Base-by-base conservation (phyloP, 163 green algal species). In the Coccomyxa subellipsoidea region DNA sequence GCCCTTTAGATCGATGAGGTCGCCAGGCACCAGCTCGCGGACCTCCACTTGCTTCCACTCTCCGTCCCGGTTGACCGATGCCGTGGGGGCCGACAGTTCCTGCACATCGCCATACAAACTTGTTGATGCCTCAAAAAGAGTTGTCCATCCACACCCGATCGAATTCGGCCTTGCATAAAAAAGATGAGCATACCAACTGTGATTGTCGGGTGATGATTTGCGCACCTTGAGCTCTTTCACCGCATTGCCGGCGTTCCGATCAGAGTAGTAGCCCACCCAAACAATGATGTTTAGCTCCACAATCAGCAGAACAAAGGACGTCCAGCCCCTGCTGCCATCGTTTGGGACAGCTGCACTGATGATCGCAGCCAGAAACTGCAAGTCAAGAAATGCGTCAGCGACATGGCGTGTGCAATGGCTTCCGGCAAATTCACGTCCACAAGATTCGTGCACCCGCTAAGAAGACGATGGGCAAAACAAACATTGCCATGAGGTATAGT, bases 11-110 rank as follows among this genome's bases (percentile, higher is more conserved):
- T 79, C 47, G 9, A 92, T 82, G 27, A 92, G 10, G 81, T 94
- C 90, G 1, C 90, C 90, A 34, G 85, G 85, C 1, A 94, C 90
- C 27, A 94, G 83, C 69, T 88, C 81, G 32, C 78, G 86, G 40
- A 87, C 90, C 81, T 21, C 81, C 85, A 89, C 59, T 78, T 53
- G n/a, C 88, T 82, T 21, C 81, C 85, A 89, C 59, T 78, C 38
- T 23, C 88, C 87, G n/a, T 92, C 85, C 10, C 90, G 79, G 40
- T 87, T 88, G 29, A 89, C 85, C 32, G 76, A 78, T 4, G 88
- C 87, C n/a, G 88, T 83, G 4, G 90, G 90, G 34, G 91, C 81
- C 3, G 81, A 75, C 27, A 89, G 82, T 25, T 79, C 82, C 85
- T 88, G 76, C 71, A 82, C 47, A 66, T n/a, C n/a, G n/a, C n/a